These are phyloP conservation scores for Alternaria tenuissima DNA, from an alignment of 2,329 filamentous ascomycete genomes.

Conservation along the genomic window DNA sequence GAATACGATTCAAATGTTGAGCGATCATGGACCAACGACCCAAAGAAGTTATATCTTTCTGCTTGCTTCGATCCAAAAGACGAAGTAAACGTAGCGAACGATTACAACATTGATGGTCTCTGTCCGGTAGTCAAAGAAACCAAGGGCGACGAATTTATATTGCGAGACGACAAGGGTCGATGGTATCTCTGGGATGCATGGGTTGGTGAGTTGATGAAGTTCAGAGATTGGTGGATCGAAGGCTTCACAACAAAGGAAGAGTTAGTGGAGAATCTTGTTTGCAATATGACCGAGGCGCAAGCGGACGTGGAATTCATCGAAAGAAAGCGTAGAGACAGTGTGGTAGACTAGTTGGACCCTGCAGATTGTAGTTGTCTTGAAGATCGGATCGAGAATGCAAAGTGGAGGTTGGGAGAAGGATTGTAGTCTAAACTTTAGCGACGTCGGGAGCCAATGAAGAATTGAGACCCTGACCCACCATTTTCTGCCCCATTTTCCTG, in stretches of 20 bases:
- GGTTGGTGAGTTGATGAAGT: constrained; percentile 11
- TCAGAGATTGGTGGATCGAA: constrained; percentile 9
- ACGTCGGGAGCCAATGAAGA: constrained; percentile 20
- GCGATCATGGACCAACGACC: constrained; percentile 17
- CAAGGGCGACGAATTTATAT: constrained; percentile 8
- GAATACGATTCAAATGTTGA: constrained; percentile 5
- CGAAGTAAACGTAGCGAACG: constrained; percentile 8
- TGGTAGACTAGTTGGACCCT: constrained; percentile 5
- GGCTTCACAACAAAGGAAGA: constrained; percentile 14
- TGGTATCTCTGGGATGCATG: constrained; percentile 19
- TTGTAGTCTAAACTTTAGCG: constrained; percentile 14
- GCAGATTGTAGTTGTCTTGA: neutral
- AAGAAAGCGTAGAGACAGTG: neutral
- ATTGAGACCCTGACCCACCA: constrained; percentile 15
- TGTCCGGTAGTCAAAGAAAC: constrained; percentile 13
- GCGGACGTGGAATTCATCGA: constrained; percentile 6
- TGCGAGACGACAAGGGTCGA: constrained; percentile 1
- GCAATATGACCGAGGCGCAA: constrained; percentile 11
- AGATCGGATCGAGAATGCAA: neutral
- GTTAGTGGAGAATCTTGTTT: constrained; percentile 9
- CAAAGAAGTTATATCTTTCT: constrained; percentile 9
- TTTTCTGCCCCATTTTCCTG: constrained; percentile 20
- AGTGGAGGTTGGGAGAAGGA: constrained; percentile 1
- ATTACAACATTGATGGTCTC: constrained; percentile 13
- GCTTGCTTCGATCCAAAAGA: constrained; percentile 6